Percentiles rank a stretch among this genome's conserved stretches.
phyloP scores from a whole-genome alignment of 129 eudicot species.

The Flaveria ramosissima region DNA sequence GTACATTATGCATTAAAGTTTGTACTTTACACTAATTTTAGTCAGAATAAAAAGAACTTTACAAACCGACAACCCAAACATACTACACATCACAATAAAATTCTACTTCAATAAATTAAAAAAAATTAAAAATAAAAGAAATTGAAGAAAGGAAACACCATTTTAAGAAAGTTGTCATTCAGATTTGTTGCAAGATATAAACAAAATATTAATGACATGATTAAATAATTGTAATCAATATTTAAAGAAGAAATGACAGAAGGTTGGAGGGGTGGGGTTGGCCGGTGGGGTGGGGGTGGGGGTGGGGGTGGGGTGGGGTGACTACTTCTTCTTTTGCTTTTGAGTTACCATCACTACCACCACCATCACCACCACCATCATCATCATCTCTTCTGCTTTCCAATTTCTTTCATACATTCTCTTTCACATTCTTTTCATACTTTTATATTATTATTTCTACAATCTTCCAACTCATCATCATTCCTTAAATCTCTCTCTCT shows the following conservation, averaged over 20 bases:
- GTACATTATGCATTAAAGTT: constrained; percentile 18
- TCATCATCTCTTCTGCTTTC: constrained; percentile 60
- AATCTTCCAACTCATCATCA: constrained; percentile 49
- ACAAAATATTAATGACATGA: constrained; percentile 30
- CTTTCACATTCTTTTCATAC: constrained; percentile 54
- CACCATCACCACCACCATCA: constrained; percentile 43
- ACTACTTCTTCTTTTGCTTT: constrained; percentile 56
- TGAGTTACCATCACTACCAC: constrained; percentile 70
- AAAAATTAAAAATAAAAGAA: not conserved
- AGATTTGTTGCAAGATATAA: not conserved
- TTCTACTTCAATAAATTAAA: not conserved
- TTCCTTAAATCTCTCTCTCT: constrained; percentile 36
- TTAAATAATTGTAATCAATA: constrained; percentile 21
- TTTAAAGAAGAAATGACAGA: constrained; percentile 53
- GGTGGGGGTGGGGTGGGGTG: constrained; percentile 44
- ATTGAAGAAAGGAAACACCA: not conserved
- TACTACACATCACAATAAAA: too few relatives aligned
- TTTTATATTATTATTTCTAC: constrained; percentile 35
- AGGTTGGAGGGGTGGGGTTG: constrained; percentile 49
- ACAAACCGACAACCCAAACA: too few relatives aligned
- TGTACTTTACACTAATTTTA: not conserved
- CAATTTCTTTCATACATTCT: constrained; percentile 58
- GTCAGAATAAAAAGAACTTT: not conserved
- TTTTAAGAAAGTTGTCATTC: constrained; percentile 13
- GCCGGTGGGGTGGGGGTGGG: constrained; percentile 39